phyloP scores from a whole-genome alignment of 345 rosid genomes.

The Aquilaria malaccensis region DNA sequence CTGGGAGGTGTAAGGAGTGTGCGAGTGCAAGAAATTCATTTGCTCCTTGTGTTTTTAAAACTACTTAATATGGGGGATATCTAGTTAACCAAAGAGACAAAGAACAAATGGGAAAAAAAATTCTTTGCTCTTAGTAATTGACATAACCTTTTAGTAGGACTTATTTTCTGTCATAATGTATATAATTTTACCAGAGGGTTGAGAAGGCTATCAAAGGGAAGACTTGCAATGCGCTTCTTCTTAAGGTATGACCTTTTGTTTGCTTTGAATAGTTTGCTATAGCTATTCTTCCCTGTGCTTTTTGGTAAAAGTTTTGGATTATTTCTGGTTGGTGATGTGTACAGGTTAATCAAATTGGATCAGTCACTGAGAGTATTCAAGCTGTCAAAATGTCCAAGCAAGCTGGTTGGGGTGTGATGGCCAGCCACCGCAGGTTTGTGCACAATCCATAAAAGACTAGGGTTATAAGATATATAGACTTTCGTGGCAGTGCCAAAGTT shows the following conservation, averaged over 20 bases:
- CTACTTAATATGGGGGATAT: no score
- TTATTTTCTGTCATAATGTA: background rate
- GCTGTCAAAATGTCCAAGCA: constrained; percentile 96
- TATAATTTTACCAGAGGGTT: constrained; percentile 53
- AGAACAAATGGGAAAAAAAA: no score
- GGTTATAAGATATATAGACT: background rate
- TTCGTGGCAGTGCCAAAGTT: background rate
- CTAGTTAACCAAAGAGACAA: no score
- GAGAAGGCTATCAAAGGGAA: constrained; percentile 82
- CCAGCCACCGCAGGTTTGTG: constrained; percentile 73
- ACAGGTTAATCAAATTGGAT: constrained; percentile 97
- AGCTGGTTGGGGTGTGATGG: constrained; percentile 99
- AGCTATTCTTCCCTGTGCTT: background rate
- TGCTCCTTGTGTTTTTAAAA: no score
- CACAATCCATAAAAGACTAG: background rate
- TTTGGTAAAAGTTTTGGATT: background rate
- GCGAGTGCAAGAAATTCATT: no score
- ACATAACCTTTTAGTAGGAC: background rate
- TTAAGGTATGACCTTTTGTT: constrained; percentile 44
- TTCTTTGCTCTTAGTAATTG: no score
- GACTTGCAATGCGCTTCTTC: constrained; percentile 90
- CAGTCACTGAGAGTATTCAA: constrained; percentile 96
- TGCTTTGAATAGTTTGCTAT: background rate
- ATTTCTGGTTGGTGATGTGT: background rate
- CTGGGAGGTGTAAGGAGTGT: no score